Base-by-base conservation (phyloP, 2,329 filamentous ascomycete species). In the Neofusicoccum laricinum region DNA sequence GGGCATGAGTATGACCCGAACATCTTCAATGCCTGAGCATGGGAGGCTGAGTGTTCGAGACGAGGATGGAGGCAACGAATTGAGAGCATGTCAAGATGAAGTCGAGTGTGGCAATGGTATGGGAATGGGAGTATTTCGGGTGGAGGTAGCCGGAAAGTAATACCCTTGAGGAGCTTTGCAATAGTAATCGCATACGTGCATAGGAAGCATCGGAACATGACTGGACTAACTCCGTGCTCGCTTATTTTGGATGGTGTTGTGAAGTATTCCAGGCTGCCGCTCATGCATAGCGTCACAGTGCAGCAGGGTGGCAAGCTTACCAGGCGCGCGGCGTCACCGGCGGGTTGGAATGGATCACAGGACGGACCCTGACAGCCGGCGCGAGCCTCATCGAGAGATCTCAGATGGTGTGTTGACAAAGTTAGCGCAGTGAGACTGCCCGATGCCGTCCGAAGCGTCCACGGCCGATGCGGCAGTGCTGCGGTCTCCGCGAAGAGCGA, bases 1-100 rank as follows among this genome's bases (percentile, higher is more conserved):
- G 75, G 76, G 3, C 73, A 76, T 63, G 69, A 71, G 21, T 77
- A 70, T 63, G 73, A 77, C 11, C 71, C 75, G 2, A 59, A 64
- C 15, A 59, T 64, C 25, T 59, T 64, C n/a, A 58, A 59, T 8
- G 36, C 45, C 15, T 62, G 14, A 61, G 4, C n/a, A 3, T 3
- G 7, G 10, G n/a, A 17, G 43, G 43, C 15, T 15, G 45, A 14
- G 12, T 30, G 21, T 30, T 14, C 12, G 12, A 21, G 30, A 32
- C n/a, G 15, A 34, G 25, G 12, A 34, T 34, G 32, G 32, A 12
- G 10, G 36, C 10, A n/a, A 32, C 21, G 12, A 19, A 19, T 6
- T 11, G 21, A 14, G 4, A 11, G 45, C 45, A 48, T 19, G 19
- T 19, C 15, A 3, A 48, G 11, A 12, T 14, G 8, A 5, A 48